Conservation (phyloP, 1,284 basidiomycete species). For the Inonotus obliquus region DNA sequence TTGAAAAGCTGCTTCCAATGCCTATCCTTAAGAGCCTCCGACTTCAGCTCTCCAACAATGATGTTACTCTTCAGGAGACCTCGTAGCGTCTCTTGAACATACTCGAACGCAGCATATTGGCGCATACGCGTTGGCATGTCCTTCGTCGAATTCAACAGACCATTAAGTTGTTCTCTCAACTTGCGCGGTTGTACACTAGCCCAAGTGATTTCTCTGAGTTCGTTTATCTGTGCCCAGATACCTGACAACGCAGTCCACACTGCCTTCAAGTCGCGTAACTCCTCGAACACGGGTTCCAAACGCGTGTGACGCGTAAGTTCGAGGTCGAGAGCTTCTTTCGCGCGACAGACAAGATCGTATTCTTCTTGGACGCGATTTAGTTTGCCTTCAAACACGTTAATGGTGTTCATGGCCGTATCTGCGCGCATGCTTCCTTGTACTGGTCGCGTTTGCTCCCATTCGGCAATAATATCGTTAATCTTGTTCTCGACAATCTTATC, state of each 20-base stretch:
- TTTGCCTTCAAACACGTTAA: conserved; percentile 91
- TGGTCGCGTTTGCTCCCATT: conserved; percentile 95
- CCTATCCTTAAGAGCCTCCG: conserved; percentile 94
- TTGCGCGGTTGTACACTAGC: conserved; percentile 92
- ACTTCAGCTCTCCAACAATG: conserved; percentile 90
- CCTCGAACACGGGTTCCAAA: conserved; percentile 91
- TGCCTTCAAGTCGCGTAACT: conserved; percentile 92
- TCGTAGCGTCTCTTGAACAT: conserved; percentile 89
- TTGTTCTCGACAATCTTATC: conserved; percentile 97
- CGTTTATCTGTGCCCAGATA: conserved; percentile 91
- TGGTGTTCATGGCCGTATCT: conserved; percentile 92
- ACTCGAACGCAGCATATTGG: conserved; percentile 98
- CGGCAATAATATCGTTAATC: conserved; percentile 83
- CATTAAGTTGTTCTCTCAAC: conserved; percentile 90
- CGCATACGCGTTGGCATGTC: conserved; percentile 99
- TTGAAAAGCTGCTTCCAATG: conserved; percentile 99
- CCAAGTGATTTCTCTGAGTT: conserved; percentile 89
- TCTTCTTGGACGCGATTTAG: conserved; percentile 88
- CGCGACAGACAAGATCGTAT: conserved; percentile 89
- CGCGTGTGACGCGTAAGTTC: conserved; percentile 89
- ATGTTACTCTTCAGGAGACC: conserved; percentile 87
- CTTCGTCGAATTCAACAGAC: conserved; percentile 83
- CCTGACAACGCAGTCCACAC: conserved; percentile 99
- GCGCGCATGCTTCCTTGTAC: conserved; percentile 95
- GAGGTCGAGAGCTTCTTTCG: conserved; percentile 95